Base-by-base conservation (phyloP, 2,329 filamentous ascomycete genomes). In the Talaromyces sp. region DNA sequence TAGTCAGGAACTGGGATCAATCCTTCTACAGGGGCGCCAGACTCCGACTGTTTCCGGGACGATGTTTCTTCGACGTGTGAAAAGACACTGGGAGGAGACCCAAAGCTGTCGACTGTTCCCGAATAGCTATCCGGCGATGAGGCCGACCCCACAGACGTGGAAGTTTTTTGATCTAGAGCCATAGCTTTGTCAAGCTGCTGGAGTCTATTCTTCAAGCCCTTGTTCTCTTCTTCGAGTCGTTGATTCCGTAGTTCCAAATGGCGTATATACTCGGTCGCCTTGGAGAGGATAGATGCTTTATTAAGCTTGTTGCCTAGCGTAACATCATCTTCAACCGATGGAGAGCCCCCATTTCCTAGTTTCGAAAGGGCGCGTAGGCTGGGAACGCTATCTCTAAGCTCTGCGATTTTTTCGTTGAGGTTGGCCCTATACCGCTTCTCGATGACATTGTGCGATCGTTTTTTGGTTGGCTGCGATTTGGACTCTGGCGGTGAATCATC, bases 401-500 rank as follows among this genome's bases (percentile, higher is more conserved):
- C 92, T 52, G 92, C 89, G 68, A 97, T 97, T 79, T 97, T 97
- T 72, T 97, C 93, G 71, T 97, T 97, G 60, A 97, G 82, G 70
- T 97, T 97, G 58, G 91, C 96, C 68, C 93, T 88, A 75, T 97
- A 97, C 65, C 93, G 83, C 81, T 97, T 97, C 78, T 97, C 93
- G 64, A 97, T 97, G 83, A 97, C 94, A 75, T 97, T 97, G 77
- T 97, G 93, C 2, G 93, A 92, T 32, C 92, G 95, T 82, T 97
- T 97, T 81, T 96, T 97, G 70, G 80, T 68, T 82, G 86, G 67
- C 80, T 83, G 65, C 82, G 85, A 80, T 12, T 88, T 76, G 31
- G 62, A 41, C 43, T 68, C 67, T 2, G 67, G 65, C 5, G 62
- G 56, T 7, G 85, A 54, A 24, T 86, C 81, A 5, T 82, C 80